Evolutionary conservation across 441 rosid species (phyloP).

Genomic region (Euphorbia corollata): DNA sequence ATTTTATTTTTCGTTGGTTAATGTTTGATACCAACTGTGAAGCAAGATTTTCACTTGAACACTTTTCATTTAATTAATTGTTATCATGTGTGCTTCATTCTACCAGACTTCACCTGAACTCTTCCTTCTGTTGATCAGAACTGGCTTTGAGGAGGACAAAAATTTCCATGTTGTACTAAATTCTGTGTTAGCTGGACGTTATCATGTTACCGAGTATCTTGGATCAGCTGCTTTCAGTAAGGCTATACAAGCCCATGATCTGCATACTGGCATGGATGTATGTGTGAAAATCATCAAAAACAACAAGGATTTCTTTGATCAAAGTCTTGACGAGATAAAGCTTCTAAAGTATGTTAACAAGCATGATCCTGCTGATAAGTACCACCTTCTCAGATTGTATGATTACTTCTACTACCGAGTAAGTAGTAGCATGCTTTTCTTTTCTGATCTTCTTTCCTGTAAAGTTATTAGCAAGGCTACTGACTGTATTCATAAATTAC

Average conservation of each 20-base stretch:
- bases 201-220: conserved; percentile 73
- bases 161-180: conserved; percentile 69
- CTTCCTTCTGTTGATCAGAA: conserved; percentile 46
- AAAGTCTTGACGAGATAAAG: conserved; percentile 93
- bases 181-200: conserved; percentile 75
- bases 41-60: conserved; percentile 1
- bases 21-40: conserved; percentile 5
- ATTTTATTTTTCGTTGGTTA: background rate
- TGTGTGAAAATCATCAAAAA: conserved; percentile 91
- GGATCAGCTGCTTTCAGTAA: conserved; percentile 96
- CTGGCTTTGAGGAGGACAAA: conserved; percentile 89
- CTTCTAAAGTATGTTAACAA: conserved; percentile 82
- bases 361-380: conserved; percentile 74
- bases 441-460: background rate
- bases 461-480: background rate
- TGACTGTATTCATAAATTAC: background rate
- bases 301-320: conserved; percentile 91
- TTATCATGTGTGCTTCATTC: conserved; percentile 22
- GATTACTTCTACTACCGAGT: conserved; percentile 96
- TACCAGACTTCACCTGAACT: conserved; percentile 17
- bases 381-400: conserved; percentile 71
- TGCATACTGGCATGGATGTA: conserved; percentile 59
- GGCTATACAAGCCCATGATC: conserved; percentile 87
- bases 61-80: conserved; percentile 10
- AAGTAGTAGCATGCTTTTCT: conserved; percentile 5